These are phyloP conservation scores for Dysphania ambrosioides DNA, from an alignment of 148 eudicot species.

Conservation along the genomic window DNA sequence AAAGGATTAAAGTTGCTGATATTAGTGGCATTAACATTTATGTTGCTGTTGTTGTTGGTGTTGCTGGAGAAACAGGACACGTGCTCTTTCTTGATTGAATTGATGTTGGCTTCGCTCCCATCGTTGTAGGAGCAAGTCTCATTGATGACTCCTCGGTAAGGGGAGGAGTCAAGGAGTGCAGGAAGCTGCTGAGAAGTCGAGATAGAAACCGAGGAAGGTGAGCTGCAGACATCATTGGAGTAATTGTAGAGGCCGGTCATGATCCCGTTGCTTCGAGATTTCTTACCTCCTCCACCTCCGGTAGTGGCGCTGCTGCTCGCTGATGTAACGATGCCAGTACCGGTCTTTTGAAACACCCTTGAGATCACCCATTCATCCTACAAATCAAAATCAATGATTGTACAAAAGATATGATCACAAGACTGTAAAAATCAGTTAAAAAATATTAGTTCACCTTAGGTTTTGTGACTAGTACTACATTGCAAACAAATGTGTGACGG, in stretches of 20 bases:
- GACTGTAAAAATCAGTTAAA: no score
- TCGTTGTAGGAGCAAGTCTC: constrained; percentile 47
- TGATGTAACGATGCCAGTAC: constrained; percentile 27
- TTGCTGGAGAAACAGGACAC: constrained; percentile 92
- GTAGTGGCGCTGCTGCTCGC: constrained; percentile 1
- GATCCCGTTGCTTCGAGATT: constrained; percentile 2
- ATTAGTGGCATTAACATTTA: constrained; percentile 3
- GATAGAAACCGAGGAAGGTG: constrained; percentile 50
- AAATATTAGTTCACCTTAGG: no score
- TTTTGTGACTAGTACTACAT: no score
- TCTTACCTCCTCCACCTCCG: constrained; percentile 12
- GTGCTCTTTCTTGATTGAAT: constrained; percentile 48
- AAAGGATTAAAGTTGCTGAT: constrained; percentile 34
- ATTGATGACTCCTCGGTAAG: constrained; percentile 27
- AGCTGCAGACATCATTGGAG: constrained; percentile 40
- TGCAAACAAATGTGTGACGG: no score
- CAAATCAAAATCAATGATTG: not conserved
- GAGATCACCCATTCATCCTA: constrained; percentile 85
- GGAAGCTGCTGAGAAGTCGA: constrained; percentile 58
- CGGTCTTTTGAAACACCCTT: constrained; percentile 61
- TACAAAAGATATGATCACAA: no score
- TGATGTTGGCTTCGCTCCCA: constrained; percentile 19
- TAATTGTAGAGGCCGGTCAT: constrained; percentile 24
- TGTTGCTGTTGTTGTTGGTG: constrained; percentile 17
- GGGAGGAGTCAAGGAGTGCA: constrained; percentile 60